Base-by-base conservation (phyloP, 2,329 filamentous ascomycete species). In the Cryphonectria radicalis region DNA sequence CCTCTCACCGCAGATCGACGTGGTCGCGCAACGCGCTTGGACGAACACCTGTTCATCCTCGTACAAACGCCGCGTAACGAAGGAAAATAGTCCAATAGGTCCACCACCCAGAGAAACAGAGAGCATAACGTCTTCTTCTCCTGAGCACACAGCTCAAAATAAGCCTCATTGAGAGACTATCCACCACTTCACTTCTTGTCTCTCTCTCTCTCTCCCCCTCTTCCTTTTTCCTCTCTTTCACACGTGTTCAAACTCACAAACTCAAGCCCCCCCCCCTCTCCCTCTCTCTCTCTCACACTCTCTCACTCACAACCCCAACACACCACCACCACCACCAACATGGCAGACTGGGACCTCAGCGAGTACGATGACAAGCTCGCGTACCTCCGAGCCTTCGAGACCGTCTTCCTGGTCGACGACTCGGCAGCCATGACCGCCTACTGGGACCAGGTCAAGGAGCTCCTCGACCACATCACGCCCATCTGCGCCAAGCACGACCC, bases 321-420 rank as follows among this genome's bases (percentile, higher is more conserved):
- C 32, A 63, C 35, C 19, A 13, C 37, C 62, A 40, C 14, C n/a
- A 46, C 22, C 46, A 50, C 22, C 50, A 68, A n/a, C 11, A 71
- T 70, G 69, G 57, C 64, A 11, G 59, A 64, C 37, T 67, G 67
- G n/a, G 69, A 70, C 32, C 35, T 53, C 57, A 70, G 69, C 69
- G 64, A 70, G 69, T 70, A 70, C 28, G 69, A 70, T 42, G 69
- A 70, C 35, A 70, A 70, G 46, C 69, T 70, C 78, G 87, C 90
- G 1, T 97, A 97, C 78, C 89, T 98, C 8, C 80, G 82, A 57
- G 86, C 86, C 25, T 98, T 97, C 78, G 94, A 98, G 82, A 98
- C 94, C 42, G 82, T 95, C 70, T 95, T 98, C 79, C 82, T 98
- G 1, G 93, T 98, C 77, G 95, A 98, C 79, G 95, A 98, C 83